Evolutionary conservation across 306 rosid genomes (phyloP).

Genomic region (Amphicarpaea edgeworthii): DNA sequence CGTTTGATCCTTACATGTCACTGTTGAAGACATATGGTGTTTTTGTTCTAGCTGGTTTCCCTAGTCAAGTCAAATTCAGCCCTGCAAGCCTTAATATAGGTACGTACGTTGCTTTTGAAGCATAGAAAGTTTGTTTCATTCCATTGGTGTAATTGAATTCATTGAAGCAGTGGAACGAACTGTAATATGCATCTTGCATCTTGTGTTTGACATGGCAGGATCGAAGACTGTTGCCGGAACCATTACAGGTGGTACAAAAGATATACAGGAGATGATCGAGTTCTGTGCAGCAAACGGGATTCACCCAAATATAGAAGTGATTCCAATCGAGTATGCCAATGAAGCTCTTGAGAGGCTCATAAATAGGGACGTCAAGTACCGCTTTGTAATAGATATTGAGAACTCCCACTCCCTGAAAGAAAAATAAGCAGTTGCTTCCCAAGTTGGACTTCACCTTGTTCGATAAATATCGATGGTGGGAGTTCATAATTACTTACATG

Average conservation of each 20-base stretch:
- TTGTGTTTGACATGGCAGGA: slow-evolving; percentile 64
- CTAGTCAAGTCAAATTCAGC: slow-evolving; percentile 75
- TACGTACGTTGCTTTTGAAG: slow-evolving; percentile 59
- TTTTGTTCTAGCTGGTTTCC: slow-evolving; percentile 76
- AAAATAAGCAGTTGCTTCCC: slow-evolving; percentile 6
- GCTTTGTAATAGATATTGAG: slow-evolving; percentile 86
- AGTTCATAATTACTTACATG: slow-evolving; percentile 41
- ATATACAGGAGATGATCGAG: slow-evolving; percentile 77
- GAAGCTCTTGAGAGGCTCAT: slow-evolving; percentile 88
- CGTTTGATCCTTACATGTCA: slow-evolving; percentile 83
- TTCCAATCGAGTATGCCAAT: slow-evolving; percentile 81
- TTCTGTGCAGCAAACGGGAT: slow-evolving; percentile 74
- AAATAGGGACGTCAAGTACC: slow-evolving; percentile 75
- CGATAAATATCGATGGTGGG: background rate
- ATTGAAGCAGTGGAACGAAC: background rate
- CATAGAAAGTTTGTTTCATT: slow-evolving; percentile 6
- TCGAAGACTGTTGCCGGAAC: slow-evolving; percentile 72
- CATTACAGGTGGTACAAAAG: slow-evolving; percentile 68
- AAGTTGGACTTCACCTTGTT: slow-evolving; percentile 3
- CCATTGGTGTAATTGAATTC: background rate
- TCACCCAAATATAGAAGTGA: slow-evolving; percentile 76
- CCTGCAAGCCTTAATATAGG: slow-evolving; percentile 75
- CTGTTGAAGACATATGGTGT: slow-evolving; percentile 69
- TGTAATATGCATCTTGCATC: slow-evolving; percentile 4
- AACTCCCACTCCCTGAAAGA: slow-evolving; percentile 69